Evolutionary conservation across 352 stramenopile species (phyloP).

Genomic region (Phytopythium ostracodes): DNA sequence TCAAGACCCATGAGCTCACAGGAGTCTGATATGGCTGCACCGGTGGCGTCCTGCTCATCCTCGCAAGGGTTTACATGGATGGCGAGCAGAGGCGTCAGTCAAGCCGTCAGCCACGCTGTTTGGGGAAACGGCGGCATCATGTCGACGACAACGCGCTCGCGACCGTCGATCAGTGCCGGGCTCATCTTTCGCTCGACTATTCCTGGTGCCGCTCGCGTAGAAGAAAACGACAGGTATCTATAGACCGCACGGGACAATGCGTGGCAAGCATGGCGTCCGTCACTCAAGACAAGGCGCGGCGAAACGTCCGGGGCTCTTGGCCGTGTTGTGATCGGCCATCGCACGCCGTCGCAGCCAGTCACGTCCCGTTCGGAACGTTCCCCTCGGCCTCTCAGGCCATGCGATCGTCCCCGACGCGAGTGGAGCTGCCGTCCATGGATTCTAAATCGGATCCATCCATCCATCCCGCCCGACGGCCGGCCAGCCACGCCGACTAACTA

Average conservation of each 20-base stretch:
- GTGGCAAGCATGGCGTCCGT: not conserved
- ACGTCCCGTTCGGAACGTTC: conserved; percentile 12
- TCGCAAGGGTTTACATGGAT: not conserved
- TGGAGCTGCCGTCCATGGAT: not conserved
- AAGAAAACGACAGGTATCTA: not conserved
- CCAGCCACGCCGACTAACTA: not conserved
- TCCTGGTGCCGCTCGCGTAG: not conserved
- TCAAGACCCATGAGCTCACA: not conserved
- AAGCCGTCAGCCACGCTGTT: not conserved
- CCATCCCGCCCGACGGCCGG: not conserved
- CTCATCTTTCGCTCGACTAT: not conserved
- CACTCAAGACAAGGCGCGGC: not conserved
- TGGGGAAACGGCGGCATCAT: not conserved
- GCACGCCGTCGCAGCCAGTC: conserved; percentile 9
- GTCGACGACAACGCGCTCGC: not conserved
- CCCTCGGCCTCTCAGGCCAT: not conserved
- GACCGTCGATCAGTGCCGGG: not conserved
- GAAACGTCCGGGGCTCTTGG: not conserved
- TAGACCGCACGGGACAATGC: not conserved
- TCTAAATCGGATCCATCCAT: not conserved
- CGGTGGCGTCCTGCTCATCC: too few relatives aligned
- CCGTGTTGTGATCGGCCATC: not conserved
- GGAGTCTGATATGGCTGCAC: not conserved
- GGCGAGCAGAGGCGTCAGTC: not conserved
- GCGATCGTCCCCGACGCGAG: not conserved